A percentile compares a stretch with the other conserved stretches of the same genome.
Conservation (phyloP, 306 rosid genomes). For the Calophaca sinica region DNA sequence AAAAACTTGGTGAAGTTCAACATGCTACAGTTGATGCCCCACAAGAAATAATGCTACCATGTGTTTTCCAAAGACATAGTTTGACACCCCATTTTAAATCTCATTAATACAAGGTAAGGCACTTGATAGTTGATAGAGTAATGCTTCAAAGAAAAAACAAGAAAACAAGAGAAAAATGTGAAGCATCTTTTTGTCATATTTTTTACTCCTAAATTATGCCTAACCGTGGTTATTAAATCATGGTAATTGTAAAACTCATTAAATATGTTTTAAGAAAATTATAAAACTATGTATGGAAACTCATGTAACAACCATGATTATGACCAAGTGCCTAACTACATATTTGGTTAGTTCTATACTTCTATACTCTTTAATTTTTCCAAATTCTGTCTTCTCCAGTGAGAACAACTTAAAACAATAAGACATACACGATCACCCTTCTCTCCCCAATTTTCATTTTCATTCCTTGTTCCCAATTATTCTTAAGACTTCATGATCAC, state of each 20-base stretch:
- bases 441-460: no score
- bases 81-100: conserved; percentile 18
- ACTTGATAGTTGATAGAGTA: neutral
- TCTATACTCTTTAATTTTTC: no score
- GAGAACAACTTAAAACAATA: no score
- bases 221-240: neutral
- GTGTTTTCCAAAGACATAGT: neutral
- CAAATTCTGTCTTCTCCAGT: no score
- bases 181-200: neutral
- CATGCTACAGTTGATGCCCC: neutral
- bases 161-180: neutral
- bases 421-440: no score
- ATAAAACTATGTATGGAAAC: neutral
- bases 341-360: no score
- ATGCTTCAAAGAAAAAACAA: neutral
- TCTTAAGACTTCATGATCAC: no score
- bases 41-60: neutral
- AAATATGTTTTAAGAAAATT: neutral
- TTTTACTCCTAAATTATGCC: conserved; percentile 11
- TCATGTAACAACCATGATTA: no score
- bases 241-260: neutral
- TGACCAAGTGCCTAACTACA: no score
- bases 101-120: conserved; percentile 8
- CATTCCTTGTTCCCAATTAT: no score
- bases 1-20: conserved; percentile 1